A percentile compares a stretch with the other conserved stretches of the same genome.
Evolutionary conservation across 1,284 basidiomycete species (phyloP).

Genomic region (Anthracocystis setariae): DNA sequence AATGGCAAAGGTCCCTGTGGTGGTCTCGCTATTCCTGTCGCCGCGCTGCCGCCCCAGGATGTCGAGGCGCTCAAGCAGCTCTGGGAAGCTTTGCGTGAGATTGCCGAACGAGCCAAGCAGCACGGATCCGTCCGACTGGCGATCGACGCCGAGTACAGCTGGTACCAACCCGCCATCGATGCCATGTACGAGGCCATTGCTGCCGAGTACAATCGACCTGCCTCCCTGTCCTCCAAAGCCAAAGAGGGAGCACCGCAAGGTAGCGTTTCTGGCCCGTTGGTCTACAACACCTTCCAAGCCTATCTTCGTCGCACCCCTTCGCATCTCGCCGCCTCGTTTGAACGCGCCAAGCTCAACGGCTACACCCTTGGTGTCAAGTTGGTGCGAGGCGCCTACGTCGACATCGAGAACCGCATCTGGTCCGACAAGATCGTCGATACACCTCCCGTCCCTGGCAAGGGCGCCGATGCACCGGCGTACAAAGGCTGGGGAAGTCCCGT

Average conservation of each 20-base stretch:
- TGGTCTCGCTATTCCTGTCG: slow-evolving; percentile 54
- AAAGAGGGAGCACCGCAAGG: slow-evolving; percentile 13
- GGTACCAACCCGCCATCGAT: slow-evolving; percentile 63
- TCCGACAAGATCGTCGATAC: slow-evolving; percentile 53
- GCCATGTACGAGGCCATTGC: slow-evolving; percentile 61
- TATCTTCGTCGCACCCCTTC: slow-evolving; percentile 73
- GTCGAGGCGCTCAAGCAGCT: slow-evolving; percentile 54
- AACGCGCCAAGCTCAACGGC: slow-evolving; percentile 76
- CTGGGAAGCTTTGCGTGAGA: slow-evolving; percentile 49
- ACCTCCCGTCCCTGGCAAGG: slow-evolving; percentile 53
- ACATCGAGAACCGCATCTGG: slow-evolving; percentile 74
- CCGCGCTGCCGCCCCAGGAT: slow-evolving; percentile 47
- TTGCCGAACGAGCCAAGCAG: slow-evolving; percentile 46
- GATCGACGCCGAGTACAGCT: slow-evolving; percentile 61
- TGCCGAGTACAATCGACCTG: slow-evolving; percentile 53
- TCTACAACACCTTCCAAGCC: slow-evolving; percentile 63
- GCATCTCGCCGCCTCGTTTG: slow-evolving; percentile 76
- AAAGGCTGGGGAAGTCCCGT: slow-evolving; percentile 68
- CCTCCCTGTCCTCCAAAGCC: slow-evolving; percentile 1
- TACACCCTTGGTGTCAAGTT: slow-evolving; percentile 92
- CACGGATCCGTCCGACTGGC: slow-evolving; percentile 55
- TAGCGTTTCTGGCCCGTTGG: slow-evolving; percentile 48
- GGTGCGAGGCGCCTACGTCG: slow-evolving; percentile 92
- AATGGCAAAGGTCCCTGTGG: slow-evolving; percentile 52
- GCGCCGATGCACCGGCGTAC: slow-evolving; percentile 29